Percentiles rank a stretch among this genome's conserved stretches.
Conservation (phyloP, 2,329 filamentous ascomycete genomes). For the Clarireedia homoeocarpa region DNA sequence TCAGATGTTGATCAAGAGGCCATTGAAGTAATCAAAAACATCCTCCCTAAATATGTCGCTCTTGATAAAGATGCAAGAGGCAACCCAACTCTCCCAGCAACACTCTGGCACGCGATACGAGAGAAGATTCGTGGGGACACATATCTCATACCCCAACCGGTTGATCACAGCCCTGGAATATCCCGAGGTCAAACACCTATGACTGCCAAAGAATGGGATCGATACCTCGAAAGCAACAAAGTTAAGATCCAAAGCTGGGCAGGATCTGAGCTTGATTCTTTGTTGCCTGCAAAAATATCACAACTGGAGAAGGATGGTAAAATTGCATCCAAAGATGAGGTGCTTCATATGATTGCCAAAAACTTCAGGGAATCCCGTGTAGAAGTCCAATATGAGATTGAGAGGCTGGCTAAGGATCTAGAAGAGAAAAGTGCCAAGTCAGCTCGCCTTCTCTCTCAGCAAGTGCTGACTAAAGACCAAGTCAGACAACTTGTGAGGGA, state of each 20-base stretch:
- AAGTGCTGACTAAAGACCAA: slow-evolving; percentile 11
- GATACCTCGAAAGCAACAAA: slow-evolving; percentile 9
- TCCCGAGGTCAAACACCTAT: background rate
- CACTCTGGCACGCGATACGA: slow-evolving; percentile 59
- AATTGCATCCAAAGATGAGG: slow-evolving; percentile 20
- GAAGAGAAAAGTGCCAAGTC: slow-evolving; percentile 10
- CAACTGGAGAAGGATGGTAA: slow-evolving; percentile 16
- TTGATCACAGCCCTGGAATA: background rate
- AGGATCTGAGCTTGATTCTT: slow-evolving; percentile 13
- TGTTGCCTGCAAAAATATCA: slow-evolving; percentile 13
- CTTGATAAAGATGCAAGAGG: slow-evolving; percentile 46
- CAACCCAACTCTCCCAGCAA: slow-evolving; percentile 44
- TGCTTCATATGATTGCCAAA: slow-evolving; percentile 94
- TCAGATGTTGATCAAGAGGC: slow-evolving; percentile 28
- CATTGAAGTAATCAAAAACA: slow-evolving; percentile 33
- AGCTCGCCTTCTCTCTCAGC: slow-evolving; percentile 11
- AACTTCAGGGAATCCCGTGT: slow-evolving; percentile 44
- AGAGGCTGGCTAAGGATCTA: slow-evolving; percentile 12
- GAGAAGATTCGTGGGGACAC: slow-evolving; percentile 41
- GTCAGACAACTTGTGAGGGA: slow-evolving; percentile 15
- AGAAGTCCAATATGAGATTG: slow-evolving; percentile 16
- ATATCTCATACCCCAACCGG: background rate
- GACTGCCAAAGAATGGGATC: slow-evolving; percentile 5
- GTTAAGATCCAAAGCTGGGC: slow-evolving; percentile 6
- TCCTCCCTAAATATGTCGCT: slow-evolving; percentile 50